These are phyloP conservation scores for Exophiala lecanii-corni DNA, from an alignment of 2,329 filamentous ascomycete genomes.

Conservation along the genomic window DNA sequence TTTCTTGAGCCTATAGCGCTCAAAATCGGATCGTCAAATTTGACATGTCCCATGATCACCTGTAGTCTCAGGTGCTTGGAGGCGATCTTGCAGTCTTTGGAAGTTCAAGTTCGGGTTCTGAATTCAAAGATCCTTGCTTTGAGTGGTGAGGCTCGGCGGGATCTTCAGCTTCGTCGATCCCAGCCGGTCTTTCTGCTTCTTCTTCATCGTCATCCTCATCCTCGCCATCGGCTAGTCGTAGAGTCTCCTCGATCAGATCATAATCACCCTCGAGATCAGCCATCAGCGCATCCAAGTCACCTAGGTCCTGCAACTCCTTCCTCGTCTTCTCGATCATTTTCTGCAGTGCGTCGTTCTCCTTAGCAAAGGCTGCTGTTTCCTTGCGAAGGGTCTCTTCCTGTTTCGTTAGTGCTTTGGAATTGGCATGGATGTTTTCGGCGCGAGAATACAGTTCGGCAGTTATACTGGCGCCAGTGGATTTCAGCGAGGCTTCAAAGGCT, in stretches of 20 bases:
- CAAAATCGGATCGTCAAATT: too few species aligned
- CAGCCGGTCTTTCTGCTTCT: slow-evolving; percentile 1
- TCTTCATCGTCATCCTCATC: slow-evolving; percentile 25
- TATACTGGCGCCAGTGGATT: slow-evolving; percentile 43
- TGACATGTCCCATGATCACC: too few species aligned
- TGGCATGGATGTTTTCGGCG: slow-evolving; percentile 53
- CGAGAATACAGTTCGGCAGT: slow-evolving; percentile 51
- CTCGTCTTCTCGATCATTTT: slow-evolving; percentile 51
- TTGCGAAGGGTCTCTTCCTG: slow-evolving; percentile 52
- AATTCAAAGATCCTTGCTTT: too few species aligned
- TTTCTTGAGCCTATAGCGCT: too few species aligned
- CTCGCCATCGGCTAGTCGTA: slow-evolving; percentile 34
- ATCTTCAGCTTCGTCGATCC: neutral
- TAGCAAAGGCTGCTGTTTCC: slow-evolving; percentile 46
- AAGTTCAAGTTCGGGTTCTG: too few species aligned
- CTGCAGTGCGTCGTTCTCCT: slow-evolving; percentile 52
- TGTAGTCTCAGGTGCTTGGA: too few species aligned
- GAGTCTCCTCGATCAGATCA: slow-evolving; percentile 40
- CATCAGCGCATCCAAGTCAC: slow-evolving; percentile 17
- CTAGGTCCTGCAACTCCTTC: slow-evolving; percentile 33
- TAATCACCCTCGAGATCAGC: slow-evolving; percentile 20
- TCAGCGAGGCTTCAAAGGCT: slow-evolving; percentile 42
- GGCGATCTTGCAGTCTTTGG: too few species aligned
- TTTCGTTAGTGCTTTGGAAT: slow-evolving; percentile 48
- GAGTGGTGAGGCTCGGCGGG: too few species aligned